Base-by-base conservation (phyloP, 306 rosid genomes). In the Trichosanthes truncata region DNA sequence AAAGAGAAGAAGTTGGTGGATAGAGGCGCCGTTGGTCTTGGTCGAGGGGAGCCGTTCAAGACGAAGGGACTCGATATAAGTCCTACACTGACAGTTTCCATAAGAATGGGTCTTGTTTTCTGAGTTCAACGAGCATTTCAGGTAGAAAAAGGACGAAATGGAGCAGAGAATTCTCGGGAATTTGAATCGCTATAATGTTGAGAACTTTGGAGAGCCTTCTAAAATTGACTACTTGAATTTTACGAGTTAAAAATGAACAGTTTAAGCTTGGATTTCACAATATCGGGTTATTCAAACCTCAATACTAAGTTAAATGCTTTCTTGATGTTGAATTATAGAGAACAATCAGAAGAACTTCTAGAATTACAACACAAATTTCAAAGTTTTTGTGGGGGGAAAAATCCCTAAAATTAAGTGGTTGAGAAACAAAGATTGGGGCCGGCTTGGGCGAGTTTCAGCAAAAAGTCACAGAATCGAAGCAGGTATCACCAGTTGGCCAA, bases 111-210 rank as follows among this genome's bases (percentile, higher is more conserved):
- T 46, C 76, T 53, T 59, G 65, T n/a, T 23, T 57, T 23, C 15
- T 80, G 71, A 82, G 20, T 80, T 78, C 84, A 53, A 85, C 81
- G 90, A 83, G 90, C 96, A 92, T 92, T 85, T 86, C 83, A 86
- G 14, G n/a, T 29, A 8, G 9, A 38, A 77, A 80, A 33, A 46
- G 53, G 79, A 41, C 21, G 74, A 75, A 59, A 53, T 25, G 5
- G 45, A 61, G 74, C 69, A 48, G 33, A 9, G 29, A 67, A 13
- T 33, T 38, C 48, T 21, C 46, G 6, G 41, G 45, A 25, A 46
- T 21, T n/a, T 18, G 72, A 65, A 65, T 33, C 25, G 45, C 5
- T 65, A 8, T 29, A 13, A 35, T 35, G 45, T 65, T 35, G 3
- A 35, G 46, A 65, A 35, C 45, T 7, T 17, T 65, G 23, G 46